Evolutionary conservation across 129 eudicot genomes (phyloP).

Genomic region (Dittrichia graveolens): DNA sequence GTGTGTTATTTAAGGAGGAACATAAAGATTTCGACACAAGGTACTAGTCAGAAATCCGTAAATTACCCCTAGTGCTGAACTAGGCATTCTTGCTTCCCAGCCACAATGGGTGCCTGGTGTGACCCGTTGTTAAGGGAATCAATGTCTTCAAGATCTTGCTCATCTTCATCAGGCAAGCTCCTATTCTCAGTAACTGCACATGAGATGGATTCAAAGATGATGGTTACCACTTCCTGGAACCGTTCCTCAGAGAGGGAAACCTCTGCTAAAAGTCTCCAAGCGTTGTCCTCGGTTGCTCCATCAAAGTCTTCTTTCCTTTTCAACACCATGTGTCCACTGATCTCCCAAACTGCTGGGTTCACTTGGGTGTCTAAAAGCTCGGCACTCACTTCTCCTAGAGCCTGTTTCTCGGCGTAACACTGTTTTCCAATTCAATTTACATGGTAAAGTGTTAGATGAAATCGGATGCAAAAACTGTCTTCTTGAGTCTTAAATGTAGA

Average conservation of each 20-base stretch:
- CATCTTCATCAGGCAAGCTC: slow-evolving; percentile 15
- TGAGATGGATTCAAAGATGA: slow-evolving; percentile 81
- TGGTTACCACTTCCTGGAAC: slow-evolving; percentile 74
- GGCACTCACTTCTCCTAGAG: slow-evolving; percentile 89
- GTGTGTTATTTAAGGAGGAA: slow-evolving; percentile 35
- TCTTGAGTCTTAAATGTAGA: too few species aligned
- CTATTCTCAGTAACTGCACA: slow-evolving; percentile 37
- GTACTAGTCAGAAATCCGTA: slow-evolving; percentile 12
- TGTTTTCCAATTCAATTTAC: slow-evolving; percentile 36
- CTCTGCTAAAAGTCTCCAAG: slow-evolving; percentile 98
- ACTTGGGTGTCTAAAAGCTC: slow-evolving; percentile 98
- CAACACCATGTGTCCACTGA: slow-evolving; percentile 96
- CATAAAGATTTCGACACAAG: slow-evolving; percentile 19
- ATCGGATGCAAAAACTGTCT: neutral
- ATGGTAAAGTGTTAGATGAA: slow-evolving; percentile 1
- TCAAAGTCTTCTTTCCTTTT: slow-evolving; percentile 83
- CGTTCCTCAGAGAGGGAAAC: slow-evolving; percentile 93
- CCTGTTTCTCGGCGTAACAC: slow-evolving; percentile 99
- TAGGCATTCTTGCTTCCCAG: slow-evolving; percentile 68
- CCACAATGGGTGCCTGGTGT: slow-evolving; percentile 42
- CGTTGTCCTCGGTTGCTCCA: slow-evolving; percentile 87
- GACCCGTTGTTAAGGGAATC: slow-evolving; percentile 52
- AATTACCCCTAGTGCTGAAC: slow-evolving; percentile 51
- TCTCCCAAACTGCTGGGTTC: slow-evolving; percentile 99
- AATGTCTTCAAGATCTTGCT: slow-evolving; percentile 51